A percentile compares a stretch with the other conserved stretches of the same genome.
Conservation (phyloP, 768 basidiomycete species). For the Lentinula sp. region DNA sequence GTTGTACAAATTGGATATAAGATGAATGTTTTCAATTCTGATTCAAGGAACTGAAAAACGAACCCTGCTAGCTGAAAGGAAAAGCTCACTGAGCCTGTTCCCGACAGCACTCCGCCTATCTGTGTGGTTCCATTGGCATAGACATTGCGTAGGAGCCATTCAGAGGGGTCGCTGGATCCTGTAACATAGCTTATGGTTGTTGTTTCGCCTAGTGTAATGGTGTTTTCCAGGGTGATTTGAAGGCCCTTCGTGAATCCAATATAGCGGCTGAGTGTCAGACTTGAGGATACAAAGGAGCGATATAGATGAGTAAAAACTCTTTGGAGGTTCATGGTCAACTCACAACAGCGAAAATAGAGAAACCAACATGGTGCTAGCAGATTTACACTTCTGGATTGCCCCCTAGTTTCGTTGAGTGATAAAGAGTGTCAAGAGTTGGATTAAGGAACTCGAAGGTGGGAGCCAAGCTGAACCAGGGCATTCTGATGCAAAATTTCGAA, state of each 20-base stretch:
- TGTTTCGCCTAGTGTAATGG: background rate
- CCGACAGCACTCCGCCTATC: background rate
- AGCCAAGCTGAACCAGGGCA: too few species aligned
- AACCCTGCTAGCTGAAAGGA: background rate
- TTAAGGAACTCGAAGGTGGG: background rate
- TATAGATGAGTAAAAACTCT: too few species aligned
- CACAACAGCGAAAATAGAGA: background rate
- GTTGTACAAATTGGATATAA: background rate
- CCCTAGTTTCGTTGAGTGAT: background rate
- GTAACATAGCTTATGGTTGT: background rate
- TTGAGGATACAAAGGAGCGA: background rate
- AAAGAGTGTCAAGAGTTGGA: background rate
- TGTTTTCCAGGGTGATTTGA: background rate
- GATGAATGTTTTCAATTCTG: background rate
- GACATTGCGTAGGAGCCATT: background rate
- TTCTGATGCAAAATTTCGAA: too few species aligned
- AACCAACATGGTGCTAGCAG: background rate
- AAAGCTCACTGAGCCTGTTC: background rate
- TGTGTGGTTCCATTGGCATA: constrained; percentile 1
- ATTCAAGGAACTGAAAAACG: background rate
- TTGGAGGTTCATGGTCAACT: background rate
- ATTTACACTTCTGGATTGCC: background rate
- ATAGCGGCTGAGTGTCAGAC: background rate
- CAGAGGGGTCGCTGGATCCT: background rate
- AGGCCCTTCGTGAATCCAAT: background rate